These are phyloP conservation scores for Salix dunnii DNA, from an alignment of 345 rosid species.

Conservation along the genomic window DNA sequence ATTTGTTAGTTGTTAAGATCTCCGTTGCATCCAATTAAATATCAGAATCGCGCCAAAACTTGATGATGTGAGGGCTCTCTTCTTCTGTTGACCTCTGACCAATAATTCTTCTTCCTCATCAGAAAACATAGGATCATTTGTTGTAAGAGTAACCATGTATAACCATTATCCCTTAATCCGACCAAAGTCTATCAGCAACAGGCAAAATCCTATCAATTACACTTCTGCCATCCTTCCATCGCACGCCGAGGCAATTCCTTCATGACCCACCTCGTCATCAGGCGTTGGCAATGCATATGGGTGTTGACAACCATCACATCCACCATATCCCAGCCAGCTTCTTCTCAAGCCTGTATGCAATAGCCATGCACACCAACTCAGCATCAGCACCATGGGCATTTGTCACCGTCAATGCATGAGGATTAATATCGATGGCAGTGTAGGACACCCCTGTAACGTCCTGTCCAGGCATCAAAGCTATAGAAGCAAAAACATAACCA, in stretches of 20 bases:
- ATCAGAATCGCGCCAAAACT: conserved; percentile 48
- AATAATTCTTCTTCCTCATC: conserved; percentile 65
- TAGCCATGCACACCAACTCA: conserved; percentile 54
- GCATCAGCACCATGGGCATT: conserved; percentile 68
- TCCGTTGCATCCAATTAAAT: conserved; percentile 22
- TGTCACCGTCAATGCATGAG: conserved; percentile 57
- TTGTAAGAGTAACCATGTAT: conserved; percentile 60
- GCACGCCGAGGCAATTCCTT: conserved; percentile 75
- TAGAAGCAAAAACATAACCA: conserved; percentile 79
- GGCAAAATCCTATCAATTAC: conserved; percentile 64
- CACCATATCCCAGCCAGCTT: conserved; percentile 56
- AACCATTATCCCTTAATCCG: conserved; percentile 79
- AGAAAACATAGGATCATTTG: conserved; percentile 56
- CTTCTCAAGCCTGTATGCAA: conserved; percentile 64
- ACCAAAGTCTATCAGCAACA: conserved; percentile 54
- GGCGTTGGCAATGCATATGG: conserved; percentile 90
- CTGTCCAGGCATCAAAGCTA: conserved; percentile 62
- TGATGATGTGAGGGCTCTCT: conserved; percentile 59
- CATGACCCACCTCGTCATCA: conserved; percentile 65
- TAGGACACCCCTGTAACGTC: conserved; percentile 38
- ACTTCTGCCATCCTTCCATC: conserved; percentile 74
- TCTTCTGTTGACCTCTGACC: conserved; percentile 80
- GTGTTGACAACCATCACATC: conserved; percentile 90
- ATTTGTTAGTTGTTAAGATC: conserved; percentile 6
- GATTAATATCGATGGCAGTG: conserved; percentile 70